These are phyloP conservation scores for Leersia perrieri DNA, from an alignment of 176 grass and related monocot genomes.

Conservation along the genomic window DNA sequence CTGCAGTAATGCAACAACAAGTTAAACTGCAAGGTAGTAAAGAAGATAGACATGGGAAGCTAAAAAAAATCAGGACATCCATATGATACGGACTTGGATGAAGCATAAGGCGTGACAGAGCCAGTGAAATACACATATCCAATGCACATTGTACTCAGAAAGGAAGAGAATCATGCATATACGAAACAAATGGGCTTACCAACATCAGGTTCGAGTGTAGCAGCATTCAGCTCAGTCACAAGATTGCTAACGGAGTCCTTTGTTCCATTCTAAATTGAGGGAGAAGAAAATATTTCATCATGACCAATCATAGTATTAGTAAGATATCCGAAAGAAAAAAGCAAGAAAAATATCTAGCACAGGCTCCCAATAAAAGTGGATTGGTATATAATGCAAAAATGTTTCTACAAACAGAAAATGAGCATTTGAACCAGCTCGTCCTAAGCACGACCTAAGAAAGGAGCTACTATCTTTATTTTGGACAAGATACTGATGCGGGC, in stretches of 20 bases:
- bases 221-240: conserved; percentile 84
- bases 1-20: conserved; percentile 48
- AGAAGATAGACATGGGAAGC: not conserved
- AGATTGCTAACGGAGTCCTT: conserved; percentile 93
- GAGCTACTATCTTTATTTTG: not conserved
- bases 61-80: not conserved
- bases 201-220: conserved; percentile 91
- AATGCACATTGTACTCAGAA: not conserved
- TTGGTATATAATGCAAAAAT: not conserved
- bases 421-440: not conserved
- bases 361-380: conserved; percentile 4
- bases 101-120: not conserved
- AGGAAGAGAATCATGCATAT: not conserved
- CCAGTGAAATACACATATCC: not conserved
- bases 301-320: not conserved
- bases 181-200: conserved; percentile 57
- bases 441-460: not conserved
- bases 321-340: conserved; percentile 18
- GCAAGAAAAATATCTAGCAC: not conserved
- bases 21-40: not conserved
- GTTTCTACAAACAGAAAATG: not conserved
- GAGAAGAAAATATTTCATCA: conserved; percentile 20
- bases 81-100: not conserved
- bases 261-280: conserved; percentile 72
- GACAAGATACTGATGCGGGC: not conserved